Evolutionary conservation across 495 filamentous ascomycete species (phyloP), one percentile per base, ranked within the genome.

Genomic region (Penicillium roqueforti): DNA sequence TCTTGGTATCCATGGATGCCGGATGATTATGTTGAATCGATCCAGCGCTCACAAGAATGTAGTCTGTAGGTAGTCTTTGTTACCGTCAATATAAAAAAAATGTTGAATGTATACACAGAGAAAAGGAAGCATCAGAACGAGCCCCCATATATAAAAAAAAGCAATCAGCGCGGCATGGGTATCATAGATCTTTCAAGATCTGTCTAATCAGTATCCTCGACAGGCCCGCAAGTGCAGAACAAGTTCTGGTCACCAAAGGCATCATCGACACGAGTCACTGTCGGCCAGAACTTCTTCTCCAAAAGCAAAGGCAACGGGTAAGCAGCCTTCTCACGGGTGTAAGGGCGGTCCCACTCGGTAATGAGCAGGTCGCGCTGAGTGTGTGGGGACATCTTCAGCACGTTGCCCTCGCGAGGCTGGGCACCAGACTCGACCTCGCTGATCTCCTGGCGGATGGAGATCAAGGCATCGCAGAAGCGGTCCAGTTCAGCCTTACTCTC

Each of bases 261-360:
- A 78, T 98, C 95, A 72, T 98, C 87, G 28, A 97, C 76, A 63
- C 93, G 79, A 7, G 88, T 89, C 31, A 97, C 91, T 31, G 78
- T 87, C 0, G 93, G 92, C 93, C 93, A 98, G 76, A 97, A 97
- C 78, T 98, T 98, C 85, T 95, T 96, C 81, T 95, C 89, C 73
- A 82, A 82, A 57, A 97, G 71, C 77, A 83, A 97, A 3, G 84
- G 76, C 59, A 96, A 67, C 18, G 93, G 93, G 68, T 96, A 97
- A 3, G 92, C 93, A 9, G 93, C 93, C 69, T 82, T 77, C 77
- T 93, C 88, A 28, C 89, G 77, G 10, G 77, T 82, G 66, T 98
- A 98, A 1, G 80, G 76, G 22, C 93, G 76, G 48, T 88, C 74
- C 91, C 91, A 96, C 58, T 87, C 80, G 9, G 47, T 59, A 6